Evolutionary conservation across 257 asterid species (phyloP).

Genomic region (Rhazya stricta): DNA sequence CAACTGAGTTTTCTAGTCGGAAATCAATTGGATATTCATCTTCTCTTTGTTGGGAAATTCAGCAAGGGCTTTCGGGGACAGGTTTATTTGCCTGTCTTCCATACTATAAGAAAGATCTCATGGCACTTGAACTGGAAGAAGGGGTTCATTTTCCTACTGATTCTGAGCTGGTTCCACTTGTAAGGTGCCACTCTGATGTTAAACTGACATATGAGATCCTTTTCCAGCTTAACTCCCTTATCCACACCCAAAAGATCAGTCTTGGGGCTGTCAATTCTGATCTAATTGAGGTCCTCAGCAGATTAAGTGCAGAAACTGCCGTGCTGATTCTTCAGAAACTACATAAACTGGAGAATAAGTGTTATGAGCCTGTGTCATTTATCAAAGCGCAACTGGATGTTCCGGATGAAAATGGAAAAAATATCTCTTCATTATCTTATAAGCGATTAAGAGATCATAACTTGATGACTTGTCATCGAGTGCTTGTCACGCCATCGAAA

Average conservation of each 20-base stretch:
- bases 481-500: constrained; percentile 73
- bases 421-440: constrained; percentile 26
- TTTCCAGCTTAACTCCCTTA: constrained; percentile 80
- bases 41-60: constrained; percentile 64
- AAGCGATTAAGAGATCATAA: constrained; percentile 40
- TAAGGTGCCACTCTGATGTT: constrained; percentile 32
- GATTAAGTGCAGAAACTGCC: constrained; percentile 43
- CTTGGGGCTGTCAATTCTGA: constrained; percentile 50
- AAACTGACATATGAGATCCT: constrained; percentile 63
- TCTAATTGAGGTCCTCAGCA: constrained; percentile 50
- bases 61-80: constrained; percentile 35
- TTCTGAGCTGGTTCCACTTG: constrained; percentile 63
- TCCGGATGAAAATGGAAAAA: constrained; percentile 24
- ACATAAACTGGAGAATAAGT: constrained; percentile 61
- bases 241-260: constrained; percentile 74
- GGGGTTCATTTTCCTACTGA: constrained; percentile 31
- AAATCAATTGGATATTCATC: constrained; percentile 73
- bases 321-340: constrained; percentile 52
- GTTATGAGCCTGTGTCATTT: constrained; percentile 61
- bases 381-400: constrained; percentile 32
- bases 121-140: constrained; percentile 41
- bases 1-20: constrained; percentile 71
- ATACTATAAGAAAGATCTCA: constrained; percentile 31
- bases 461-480: constrained; percentile 77
- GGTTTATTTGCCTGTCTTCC: constrained; percentile 49